Evolutionary conservation across 345 rosid species (phyloP).

Genomic region (Salix exigua): DNA sequence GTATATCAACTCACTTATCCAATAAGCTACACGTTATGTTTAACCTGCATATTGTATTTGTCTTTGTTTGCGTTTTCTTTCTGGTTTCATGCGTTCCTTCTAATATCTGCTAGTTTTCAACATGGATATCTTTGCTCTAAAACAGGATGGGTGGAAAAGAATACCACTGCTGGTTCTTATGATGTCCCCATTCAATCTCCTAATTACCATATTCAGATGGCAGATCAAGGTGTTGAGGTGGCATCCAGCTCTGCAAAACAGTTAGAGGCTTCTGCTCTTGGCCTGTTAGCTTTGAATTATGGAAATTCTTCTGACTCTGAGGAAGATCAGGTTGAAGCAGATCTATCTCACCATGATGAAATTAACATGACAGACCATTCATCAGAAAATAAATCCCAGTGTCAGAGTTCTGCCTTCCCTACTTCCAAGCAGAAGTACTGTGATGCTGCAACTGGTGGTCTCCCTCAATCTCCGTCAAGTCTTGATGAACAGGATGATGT

Average conservation of each 20-base stretch:
- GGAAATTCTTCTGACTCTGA: conserved; percentile 94
- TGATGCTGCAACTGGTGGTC: conserved; percentile 22
- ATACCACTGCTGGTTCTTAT: conserved; percentile 31
- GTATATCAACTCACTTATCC: neutral
- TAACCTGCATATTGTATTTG: neutral
- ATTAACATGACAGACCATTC: conserved; percentile 20
- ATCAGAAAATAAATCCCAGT: conserved; percentile 23
- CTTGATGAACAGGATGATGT: conserved; percentile 27
- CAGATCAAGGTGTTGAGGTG: conserved; percentile 32
- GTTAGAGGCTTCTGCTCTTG: conserved; percentile 59
- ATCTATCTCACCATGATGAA: conserved; percentile 31
- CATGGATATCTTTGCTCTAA: conserved; percentile 5
- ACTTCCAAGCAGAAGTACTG: conserved; percentile 21
- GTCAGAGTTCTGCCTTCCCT: conserved; percentile 17
- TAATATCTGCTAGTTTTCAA: conserved; percentile 10
- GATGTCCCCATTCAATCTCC: conserved; percentile 44
- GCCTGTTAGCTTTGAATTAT: conserved; percentile 70
- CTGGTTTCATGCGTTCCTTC: neutral
- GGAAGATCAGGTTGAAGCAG: conserved; percentile 48
- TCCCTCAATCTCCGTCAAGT: conserved; percentile 9
- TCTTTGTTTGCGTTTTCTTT: neutral
- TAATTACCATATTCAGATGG: conserved; percentile 27
- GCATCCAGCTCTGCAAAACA: conserved; percentile 26
- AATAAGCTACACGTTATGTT: neutral
- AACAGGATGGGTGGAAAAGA: conserved; percentile 46